A percentile compares a stretch with the other conserved stretches of the same genome.
Evolutionary conservation across 176 grass and related monocot genomes (phyloP).

Genomic region (Triticum monococcum): DNA sequence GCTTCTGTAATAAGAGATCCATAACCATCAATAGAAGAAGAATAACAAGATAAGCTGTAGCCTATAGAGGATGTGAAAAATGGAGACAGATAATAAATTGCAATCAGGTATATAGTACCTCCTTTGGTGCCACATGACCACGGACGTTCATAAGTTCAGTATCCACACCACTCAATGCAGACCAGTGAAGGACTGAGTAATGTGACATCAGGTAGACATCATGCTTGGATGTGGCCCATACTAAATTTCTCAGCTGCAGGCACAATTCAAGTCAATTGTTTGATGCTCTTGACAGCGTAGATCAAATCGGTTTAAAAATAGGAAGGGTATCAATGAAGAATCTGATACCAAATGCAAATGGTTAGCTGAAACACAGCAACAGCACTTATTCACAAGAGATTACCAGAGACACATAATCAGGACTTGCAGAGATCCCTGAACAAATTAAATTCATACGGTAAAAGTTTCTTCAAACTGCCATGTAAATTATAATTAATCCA

Average conservation of each 20-base stretch:
- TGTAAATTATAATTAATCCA: not conserved
- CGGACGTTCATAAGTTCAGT: constrained; percentile 70
- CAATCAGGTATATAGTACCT: constrained; percentile 37
- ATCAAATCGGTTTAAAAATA: constrained; percentile 5
- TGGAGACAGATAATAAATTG: not conserved
- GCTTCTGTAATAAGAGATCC: constrained; percentile 50
- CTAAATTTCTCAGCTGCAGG: constrained; percentile 77
- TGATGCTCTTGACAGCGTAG: not conserved
- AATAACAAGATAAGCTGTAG: not conserved
- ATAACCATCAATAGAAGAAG: constrained; percentile 26
- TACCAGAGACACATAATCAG: constrained; percentile 1
- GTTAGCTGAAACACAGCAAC: constrained; percentile 7
- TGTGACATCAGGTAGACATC: constrained; percentile 62
- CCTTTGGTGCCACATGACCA: constrained; percentile 61
- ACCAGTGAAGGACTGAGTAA: constrained; percentile 76
- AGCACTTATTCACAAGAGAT: constrained; percentile 24
- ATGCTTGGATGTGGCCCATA: constrained; percentile 85
- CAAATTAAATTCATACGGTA: not conserved
- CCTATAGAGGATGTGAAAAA: not conserved
- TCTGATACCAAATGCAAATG: not conserved
- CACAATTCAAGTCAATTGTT: constrained; percentile 19
- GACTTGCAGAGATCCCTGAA: not conserved
- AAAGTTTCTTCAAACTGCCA: not conserved
- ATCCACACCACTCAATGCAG: constrained; percentile 44
- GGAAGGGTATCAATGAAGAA: not conserved